These are phyloP conservation scores for Corrigiola litoralis DNA, from an alignment of 179 eudicot genomes.

Conservation along the genomic window DNA sequence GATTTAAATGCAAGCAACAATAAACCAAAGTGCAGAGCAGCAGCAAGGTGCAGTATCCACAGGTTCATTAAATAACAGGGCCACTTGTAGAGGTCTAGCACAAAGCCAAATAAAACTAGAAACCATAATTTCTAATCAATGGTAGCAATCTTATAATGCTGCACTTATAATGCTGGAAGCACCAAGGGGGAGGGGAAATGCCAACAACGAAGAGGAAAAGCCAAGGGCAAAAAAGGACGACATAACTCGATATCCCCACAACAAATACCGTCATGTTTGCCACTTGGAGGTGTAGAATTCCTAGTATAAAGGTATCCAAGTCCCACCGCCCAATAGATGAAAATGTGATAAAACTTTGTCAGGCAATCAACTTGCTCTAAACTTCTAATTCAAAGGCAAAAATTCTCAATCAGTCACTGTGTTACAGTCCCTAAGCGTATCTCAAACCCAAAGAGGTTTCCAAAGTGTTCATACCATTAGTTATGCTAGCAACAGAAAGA, in stretches of 20 bases:
- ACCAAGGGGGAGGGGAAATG: neutral
- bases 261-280: neutral
- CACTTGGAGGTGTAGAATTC: too few relatives aligned
- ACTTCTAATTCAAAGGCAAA: too few relatives aligned
- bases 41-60: neutral
- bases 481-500: conserved; percentile 1
- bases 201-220: neutral
- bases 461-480: neutral
- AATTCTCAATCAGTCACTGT: too few relatives aligned
- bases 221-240: neutral
- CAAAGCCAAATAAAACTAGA: neutral
- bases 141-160: neutral
- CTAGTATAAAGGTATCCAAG: too few relatives aligned
- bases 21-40: neutral
- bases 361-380: neutral
- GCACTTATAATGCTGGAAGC: too few relatives aligned
- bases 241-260: neutral
- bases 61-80: neutral
- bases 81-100: neutral
- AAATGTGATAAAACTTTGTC: neutral
- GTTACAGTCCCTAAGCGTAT: too few relatives aligned
- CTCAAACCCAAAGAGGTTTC: too few relatives aligned
- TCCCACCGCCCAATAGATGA: neutral
- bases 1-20: neutral
- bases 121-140: neutral